Conservation (phyloP, 306 rosid genomes). For the Castanea mollissima region DNA sequence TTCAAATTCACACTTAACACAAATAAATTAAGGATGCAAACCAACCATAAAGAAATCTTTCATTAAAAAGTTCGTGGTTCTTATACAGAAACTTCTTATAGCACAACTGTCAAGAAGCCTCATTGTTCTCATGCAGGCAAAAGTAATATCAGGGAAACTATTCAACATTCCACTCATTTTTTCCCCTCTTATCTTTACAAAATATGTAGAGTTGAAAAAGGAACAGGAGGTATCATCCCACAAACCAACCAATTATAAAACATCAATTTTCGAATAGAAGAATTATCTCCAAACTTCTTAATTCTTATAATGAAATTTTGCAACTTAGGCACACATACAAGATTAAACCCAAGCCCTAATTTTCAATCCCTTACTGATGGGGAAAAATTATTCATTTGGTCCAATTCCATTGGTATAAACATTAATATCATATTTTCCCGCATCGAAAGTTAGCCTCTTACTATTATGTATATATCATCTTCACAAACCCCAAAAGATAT, state of each 20-base stretch:
- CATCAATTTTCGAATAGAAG: neutral
- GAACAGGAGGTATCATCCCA: too few species aligned
- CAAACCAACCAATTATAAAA: too few species aligned
- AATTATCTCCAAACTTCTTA: neutral
- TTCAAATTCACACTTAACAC: neutral
- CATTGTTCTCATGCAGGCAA: too few species aligned
- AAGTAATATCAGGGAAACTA: too few species aligned
- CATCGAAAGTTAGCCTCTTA: neutral
- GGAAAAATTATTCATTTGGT: neutral
- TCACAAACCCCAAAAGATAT: neutral
- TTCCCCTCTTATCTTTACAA: too few species aligned
- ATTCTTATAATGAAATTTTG: neutral
- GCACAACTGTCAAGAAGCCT: too few species aligned
- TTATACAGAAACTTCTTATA: too few species aligned
- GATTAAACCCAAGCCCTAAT: neutral
- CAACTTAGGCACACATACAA: neutral
- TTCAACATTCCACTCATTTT: too few species aligned
- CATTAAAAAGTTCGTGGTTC: neutral
- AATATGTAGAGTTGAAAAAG: too few species aligned
- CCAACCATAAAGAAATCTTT: neutral
- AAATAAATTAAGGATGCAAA: neutral
- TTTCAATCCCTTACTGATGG: neutral
- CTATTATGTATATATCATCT: neutral
- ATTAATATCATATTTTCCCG: neutral
- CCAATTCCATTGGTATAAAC: neutral